Conservation (phyloP, 2,329 filamentous ascomycete species). For the Xylariaceae sp. region DNA sequence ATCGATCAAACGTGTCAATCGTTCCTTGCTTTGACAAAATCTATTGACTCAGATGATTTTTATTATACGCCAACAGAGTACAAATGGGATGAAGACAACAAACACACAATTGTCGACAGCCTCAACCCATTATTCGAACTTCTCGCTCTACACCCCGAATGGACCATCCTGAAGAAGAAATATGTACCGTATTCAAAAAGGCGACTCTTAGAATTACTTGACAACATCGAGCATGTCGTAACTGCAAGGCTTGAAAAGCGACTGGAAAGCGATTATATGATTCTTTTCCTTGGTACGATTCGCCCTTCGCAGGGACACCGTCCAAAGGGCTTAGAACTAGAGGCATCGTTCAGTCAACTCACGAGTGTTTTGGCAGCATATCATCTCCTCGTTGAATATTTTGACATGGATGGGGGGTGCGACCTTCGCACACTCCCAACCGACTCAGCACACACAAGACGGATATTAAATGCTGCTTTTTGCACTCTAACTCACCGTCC, state of each 20-base stretch:
- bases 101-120: too few relatives aligned
- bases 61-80: not conserved
- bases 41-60: conserved; percentile 1
- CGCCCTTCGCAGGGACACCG: too few relatives aligned
- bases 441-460: not conserved
- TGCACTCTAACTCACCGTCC: not conserved
- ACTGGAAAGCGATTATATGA: not conserved
- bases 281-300: not conserved
- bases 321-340: not conserved
- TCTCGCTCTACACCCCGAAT: not conserved
- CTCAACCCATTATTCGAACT: not conserved
- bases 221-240: not conserved
- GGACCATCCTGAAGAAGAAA: too few relatives aligned
- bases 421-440: not conserved
- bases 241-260: not conserved
- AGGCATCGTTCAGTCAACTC: not conserved
- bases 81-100: too few relatives aligned
- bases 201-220: conserved; percentile 1
- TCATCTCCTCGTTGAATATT: conserved; percentile 1
- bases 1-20: conserved; percentile 8
- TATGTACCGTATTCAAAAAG: not conserved
- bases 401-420: not conserved
- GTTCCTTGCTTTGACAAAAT: conserved; percentile 18
- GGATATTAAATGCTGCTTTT: not conserved
- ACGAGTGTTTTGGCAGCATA: not conserved